phyloP scores from a whole-genome alignment of 2,329 filamentous ascomycete genomes.

The Podosphaera fusca region DNA sequence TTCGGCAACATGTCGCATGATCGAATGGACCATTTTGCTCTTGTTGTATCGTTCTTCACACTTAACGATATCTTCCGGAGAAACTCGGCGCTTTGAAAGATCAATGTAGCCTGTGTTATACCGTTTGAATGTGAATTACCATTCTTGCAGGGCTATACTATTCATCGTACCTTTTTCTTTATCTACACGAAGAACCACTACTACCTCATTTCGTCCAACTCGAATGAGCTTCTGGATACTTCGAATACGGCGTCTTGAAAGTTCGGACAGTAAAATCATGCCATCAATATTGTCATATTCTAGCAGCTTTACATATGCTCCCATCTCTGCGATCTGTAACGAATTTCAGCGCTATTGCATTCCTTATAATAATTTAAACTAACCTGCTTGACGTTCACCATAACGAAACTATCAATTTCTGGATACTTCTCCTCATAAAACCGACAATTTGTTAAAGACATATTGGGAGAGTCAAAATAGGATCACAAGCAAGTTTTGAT shows the following conservation, averaged over 20 bases:
- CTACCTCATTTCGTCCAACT: conserved; percentile 93
- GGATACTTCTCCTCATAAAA: conserved; percentile 97
- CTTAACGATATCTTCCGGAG: conserved; percentile 90
- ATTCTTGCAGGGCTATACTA: neutral
- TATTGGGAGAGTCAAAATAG: conserved; percentile 23
- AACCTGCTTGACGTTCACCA: conserved; percentile 99
- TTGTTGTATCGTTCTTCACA: conserved; percentile 99
- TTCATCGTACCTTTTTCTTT: conserved; percentile 65
- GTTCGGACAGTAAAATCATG: conserved; percentile 96
- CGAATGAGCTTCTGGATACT: conserved; percentile 98
- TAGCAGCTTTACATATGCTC: conserved; percentile 95
- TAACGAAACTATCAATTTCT: conserved; percentile 98
- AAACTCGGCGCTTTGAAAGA: conserved; percentile 93
- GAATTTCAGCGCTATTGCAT: conserved; percentile 4
- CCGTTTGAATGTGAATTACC: neutral
- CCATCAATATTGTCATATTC: conserved; percentile 99
- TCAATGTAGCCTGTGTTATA: conserved; percentile 59
- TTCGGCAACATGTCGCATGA: conserved; percentile 96
- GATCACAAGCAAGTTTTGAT: neutral
- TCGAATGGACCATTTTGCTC: conserved; percentile 97
- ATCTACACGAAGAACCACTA: conserved; percentile 94
- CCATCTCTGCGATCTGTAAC: conserved; percentile 87
- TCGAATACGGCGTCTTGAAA: conserved; percentile 93
- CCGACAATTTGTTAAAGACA: conserved; percentile 90
- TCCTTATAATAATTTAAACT: conserved; percentile 11